Percentiles rank a stretch among this genome's conserved stretches.
These are phyloP conservation scores for Hanseniaspora pseudoguilliermondii DNA, from an alignment of 805 yeast genomes.

Conservation along the genomic window DNA sequence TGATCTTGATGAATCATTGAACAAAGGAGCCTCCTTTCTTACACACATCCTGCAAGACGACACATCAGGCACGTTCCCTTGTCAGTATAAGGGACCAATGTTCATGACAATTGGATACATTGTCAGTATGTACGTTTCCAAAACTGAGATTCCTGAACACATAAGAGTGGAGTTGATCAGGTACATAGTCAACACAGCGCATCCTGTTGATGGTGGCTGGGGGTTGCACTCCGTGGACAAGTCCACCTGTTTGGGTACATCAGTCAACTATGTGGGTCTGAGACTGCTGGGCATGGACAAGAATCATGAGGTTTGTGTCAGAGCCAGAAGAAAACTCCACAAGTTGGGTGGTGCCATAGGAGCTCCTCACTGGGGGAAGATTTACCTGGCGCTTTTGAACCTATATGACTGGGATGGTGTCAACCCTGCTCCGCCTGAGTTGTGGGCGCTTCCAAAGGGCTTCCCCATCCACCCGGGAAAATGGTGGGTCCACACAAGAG, in stretches of 20 bases:
- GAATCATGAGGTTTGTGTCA: constrained; percentile 62
- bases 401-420: constrained; percentile 92
- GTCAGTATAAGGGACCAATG: constrained; percentile 96
- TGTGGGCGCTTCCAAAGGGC: constrained; percentile 74
- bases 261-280: constrained; percentile 69
- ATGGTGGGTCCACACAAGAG: constrained; percentile 99
- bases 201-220: constrained; percentile 99
- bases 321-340: constrained; percentile 59
- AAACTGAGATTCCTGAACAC: constrained; percentile 53
- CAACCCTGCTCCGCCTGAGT: constrained; percentile 94
- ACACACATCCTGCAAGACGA: constrained; percentile 52
- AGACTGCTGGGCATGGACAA: constrained; percentile 65
- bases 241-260: constrained; percentile 89
- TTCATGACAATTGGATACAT: constrained; percentile 87
- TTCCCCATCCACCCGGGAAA: constrained; percentile 83
- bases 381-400: constrained; percentile 71
- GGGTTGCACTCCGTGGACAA: constrained; percentile 88
- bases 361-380: constrained; percentile 95
- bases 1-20: constrained; percentile 48
- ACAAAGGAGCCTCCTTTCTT: constrained; percentile 63
- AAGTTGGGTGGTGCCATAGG: constrained; percentile 81
- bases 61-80: constrained; percentile 73
- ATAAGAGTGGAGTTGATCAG: constrained; percentile 60
- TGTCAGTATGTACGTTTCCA: constrained; percentile 57
- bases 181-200: constrained; percentile 80